These are phyloP conservation scores for Stemphylium beticola DNA, from an alignment of 2,329 filamentous ascomycete genomes.

Conservation along the genomic window DNA sequence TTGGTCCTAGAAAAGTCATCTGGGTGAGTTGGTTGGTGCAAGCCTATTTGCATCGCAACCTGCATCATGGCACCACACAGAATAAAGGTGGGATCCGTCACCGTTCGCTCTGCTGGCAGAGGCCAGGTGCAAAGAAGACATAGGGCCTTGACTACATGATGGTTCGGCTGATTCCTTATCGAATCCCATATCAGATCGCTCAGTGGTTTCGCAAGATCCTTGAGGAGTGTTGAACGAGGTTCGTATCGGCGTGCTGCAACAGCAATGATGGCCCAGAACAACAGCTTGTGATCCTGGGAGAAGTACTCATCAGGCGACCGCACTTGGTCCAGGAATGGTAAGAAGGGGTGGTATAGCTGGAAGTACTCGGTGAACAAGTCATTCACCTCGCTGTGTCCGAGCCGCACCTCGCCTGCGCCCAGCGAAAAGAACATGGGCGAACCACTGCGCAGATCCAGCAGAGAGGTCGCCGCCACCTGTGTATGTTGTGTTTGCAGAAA, in stretches of 20 bases:
- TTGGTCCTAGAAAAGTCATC: slow-evolving; percentile 82
- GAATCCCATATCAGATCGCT: slow-evolving; percentile 78
- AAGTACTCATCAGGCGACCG: slow-evolving; percentile 74
- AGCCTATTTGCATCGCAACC: slow-evolving; percentile 80
- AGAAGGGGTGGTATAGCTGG: slow-evolving; percentile 75
- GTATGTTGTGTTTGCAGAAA: slow-evolving; percentile 46
- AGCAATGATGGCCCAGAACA: slow-evolving; percentile 85
- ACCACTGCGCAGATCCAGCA: slow-evolving; percentile 53
- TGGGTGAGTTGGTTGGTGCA: slow-evolving; percentile 80
- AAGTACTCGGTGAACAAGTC: slow-evolving; percentile 78
- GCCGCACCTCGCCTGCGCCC: slow-evolving; percentile 56
- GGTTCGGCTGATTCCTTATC: slow-evolving; percentile 77
- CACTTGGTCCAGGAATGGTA: slow-evolving; percentile 73
- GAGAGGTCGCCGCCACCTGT: slow-evolving; percentile 47
- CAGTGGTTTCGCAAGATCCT: slow-evolving; percentile 68
- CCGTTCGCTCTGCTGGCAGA: slow-evolving; percentile 79
- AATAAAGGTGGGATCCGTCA: slow-evolving; percentile 81
- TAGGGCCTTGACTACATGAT: slow-evolving; percentile 81
- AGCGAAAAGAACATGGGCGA: slow-evolving; percentile 65
- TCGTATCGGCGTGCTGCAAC: slow-evolving; percentile 76
- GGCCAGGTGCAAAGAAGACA: slow-evolving; percentile 84
- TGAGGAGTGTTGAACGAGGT: slow-evolving; percentile 68
- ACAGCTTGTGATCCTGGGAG: slow-evolving; percentile 75
- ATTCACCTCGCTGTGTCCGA: slow-evolving; percentile 52
- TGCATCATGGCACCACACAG: slow-evolving; percentile 86